Percentiles rank a stretch among this genome's conserved stretches.
phyloP scores from a whole-genome alignment of 306 rosid genomes.

The Canavalia gladiata region DNA sequence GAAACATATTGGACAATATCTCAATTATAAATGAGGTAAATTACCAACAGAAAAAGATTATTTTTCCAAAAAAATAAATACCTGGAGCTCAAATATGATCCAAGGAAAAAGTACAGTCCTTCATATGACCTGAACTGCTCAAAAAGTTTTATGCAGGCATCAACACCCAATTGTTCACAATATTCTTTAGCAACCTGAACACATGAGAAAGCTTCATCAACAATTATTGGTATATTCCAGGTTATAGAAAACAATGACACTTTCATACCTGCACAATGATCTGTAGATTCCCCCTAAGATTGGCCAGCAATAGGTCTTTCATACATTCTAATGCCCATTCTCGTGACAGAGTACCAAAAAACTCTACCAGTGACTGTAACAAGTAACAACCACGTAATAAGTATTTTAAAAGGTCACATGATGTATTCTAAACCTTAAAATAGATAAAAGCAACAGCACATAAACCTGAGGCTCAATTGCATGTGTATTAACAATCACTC shows the following conservation, averaged over 20 bases:
- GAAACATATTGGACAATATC: constrained; percentile 19
- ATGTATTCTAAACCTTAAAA: constrained; percentile 25
- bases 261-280: constrained; percentile 92
- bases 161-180: constrained; percentile 95
- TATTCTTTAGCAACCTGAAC: constrained; percentile 97
- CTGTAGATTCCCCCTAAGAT: constrained; percentile 96
- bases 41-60: constrained; percentile 17
- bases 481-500: constrained; percentile 98
- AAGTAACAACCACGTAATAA: constrained; percentile 52
- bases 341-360: constrained; percentile 88
- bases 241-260: constrained; percentile 21
- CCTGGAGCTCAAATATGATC: constrained; percentile 99
- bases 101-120: constrained; percentile 96
- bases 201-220: constrained; percentile 43
- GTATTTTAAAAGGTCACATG: background rate
- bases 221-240: constrained; percentile 32
- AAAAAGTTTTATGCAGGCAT: constrained; percentile 90
- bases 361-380: constrained; percentile 91
- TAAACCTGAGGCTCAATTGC: constrained; percentile 99
- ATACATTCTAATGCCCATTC: constrained; percentile 99
- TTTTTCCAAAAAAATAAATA: constrained; percentile 47
- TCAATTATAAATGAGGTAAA: constrained; percentile 11
- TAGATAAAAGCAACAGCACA: constrained; percentile 45
- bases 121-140: constrained; percentile 99
- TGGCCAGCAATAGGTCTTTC: constrained; percentile 96